A percentile compares a stretch with the other conserved stretches of the same genome.
These are phyloP conservation scores for Pseudonitzschia delicatissima DNA, from an alignment of 108 stramenopile genomes.

Conservation along the genomic window DNA sequence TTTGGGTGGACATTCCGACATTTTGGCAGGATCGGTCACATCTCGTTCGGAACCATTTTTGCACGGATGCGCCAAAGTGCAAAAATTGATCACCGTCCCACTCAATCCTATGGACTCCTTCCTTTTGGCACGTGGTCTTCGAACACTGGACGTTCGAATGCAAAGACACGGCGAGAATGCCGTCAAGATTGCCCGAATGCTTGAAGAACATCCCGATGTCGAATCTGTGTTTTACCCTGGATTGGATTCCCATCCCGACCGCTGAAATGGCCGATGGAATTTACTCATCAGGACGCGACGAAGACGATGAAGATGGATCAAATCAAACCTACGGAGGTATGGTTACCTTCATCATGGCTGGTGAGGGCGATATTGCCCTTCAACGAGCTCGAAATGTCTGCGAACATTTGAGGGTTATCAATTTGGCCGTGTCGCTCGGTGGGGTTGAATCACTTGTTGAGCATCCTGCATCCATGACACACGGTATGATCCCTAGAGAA, in stretches of 20 bases:
- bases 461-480: constrained; percentile 83
- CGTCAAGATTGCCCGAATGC: constrained; percentile 48
- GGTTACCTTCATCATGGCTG: constrained; percentile 65
- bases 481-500: constrained; percentile 73
- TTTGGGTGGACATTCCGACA: constrained; percentile 90
- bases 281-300: constrained; percentile 44
- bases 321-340: constrained; percentile 62
- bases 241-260: constrained; percentile 46
- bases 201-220: constrained; percentile 62
- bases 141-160: constrained; percentile 89
- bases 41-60: constrained; percentile 19
- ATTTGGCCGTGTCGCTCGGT: constrained; percentile 77
- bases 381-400: constrained; percentile 45
- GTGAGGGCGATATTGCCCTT: constrained; percentile 52
- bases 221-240: constrained; percentile 53
- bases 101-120: constrained; percentile 85
- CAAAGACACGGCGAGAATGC: constrained; percentile 51
- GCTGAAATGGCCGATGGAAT: constrained; percentile 35
- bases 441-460: constrained; percentile 81
- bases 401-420: constrained; percentile 54
- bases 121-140: constrained; percentile 80
- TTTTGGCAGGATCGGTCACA: constrained; percentile 77
- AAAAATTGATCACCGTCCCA: constrained; percentile 81
- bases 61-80: constrained; percentile 64
- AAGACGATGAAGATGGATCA: constrained; percentile 20